These are phyloP conservation scores for Backusella psychrophila DNA, from an alignment of 192 early-diverging fungal species.

Conservation along the genomic window DNA sequence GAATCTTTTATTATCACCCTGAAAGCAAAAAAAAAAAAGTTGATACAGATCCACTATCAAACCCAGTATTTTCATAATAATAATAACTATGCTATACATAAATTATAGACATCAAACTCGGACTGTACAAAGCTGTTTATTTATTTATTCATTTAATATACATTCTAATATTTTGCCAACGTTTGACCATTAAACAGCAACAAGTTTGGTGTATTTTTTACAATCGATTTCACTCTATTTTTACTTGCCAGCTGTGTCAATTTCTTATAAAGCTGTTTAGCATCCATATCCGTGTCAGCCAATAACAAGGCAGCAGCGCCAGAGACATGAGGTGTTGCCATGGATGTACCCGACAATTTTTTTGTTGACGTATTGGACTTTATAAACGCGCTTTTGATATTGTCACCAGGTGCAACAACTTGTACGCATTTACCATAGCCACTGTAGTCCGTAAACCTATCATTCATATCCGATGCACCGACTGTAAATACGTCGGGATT, in stretches of 20 bases:
- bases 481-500: constrained; percentile 73
- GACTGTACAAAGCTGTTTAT: background rate
- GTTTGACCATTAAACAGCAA: constrained; percentile 3
- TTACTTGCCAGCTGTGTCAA: constrained; percentile 51
- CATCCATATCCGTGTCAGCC: background rate
- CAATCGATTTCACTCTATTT: constrained; percentile 42
- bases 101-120: background rate
- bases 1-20: too few relatives aligned
- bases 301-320: constrained; percentile 80
- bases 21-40: too few relatives aligned
- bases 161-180: background rate
- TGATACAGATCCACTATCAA: too few relatives aligned
- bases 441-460: constrained; percentile 77
- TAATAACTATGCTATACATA: background rate
- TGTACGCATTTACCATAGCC: constrained; percentile 91
- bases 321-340: constrained; percentile 91
- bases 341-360: constrained; percentile 87
- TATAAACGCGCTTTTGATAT: constrained; percentile 82
- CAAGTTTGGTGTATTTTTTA: constrained; percentile 6
- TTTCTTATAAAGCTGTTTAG: constrained; percentile 47
- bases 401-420: constrained; percentile 82
- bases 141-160: too few relatives aligned
- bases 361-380: constrained; percentile 75
- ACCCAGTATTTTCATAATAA: background rate
- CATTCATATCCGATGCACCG: constrained; percentile 74